phyloP scores from a whole-genome alignment of 768 basidiomycete species.

The Lanmaoa rubissima region DNA sequence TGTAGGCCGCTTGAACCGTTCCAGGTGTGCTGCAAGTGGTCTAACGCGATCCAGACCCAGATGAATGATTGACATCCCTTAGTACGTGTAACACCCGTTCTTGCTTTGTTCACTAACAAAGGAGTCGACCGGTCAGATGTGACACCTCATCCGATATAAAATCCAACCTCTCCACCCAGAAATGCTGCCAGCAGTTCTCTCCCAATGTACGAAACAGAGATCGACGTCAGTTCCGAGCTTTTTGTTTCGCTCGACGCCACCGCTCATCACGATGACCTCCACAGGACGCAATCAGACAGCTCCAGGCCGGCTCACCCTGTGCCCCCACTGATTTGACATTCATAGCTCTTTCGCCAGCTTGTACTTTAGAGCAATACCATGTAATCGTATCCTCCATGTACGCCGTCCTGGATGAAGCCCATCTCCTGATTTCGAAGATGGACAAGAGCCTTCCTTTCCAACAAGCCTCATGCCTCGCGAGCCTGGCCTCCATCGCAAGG shows the following conservation, averaged over 20 bases:
- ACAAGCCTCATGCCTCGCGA: constrained; percentile 22
- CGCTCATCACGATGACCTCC: not conserved
- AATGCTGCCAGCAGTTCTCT: not conserved
- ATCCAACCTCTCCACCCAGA: not conserved
- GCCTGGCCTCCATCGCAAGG: constrained; percentile 13
- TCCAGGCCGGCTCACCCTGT: constrained; percentile 22
- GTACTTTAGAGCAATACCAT: constrained; percentile 18
- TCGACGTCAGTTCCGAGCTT: constrained; percentile 12
- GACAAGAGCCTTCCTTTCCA: constrained; percentile 13
- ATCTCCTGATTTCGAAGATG: constrained; percentile 17
- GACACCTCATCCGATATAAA: not conserved
- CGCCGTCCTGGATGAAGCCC: constrained; percentile 15
- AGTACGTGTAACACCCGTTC: constrained; percentile 1
- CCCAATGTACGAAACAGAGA: constrained; percentile 18
- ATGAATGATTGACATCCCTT: constrained; percentile 56
- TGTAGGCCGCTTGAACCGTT: constrained; percentile 71
- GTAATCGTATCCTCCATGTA: constrained; percentile 22
- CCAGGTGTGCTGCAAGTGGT: constrained; percentile 52
- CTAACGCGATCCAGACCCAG: constrained; percentile 61
- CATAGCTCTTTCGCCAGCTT: constrained; percentile 20
- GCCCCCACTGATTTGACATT: constrained; percentile 17
- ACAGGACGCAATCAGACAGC: constrained; percentile 21
- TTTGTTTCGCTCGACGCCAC: not conserved
- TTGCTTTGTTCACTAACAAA: not conserved
- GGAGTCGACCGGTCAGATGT: too few species aligned